Conservation (phyloP, 1,139 yeast genomes). For the Sugiyamaella neomexicana region DNA sequence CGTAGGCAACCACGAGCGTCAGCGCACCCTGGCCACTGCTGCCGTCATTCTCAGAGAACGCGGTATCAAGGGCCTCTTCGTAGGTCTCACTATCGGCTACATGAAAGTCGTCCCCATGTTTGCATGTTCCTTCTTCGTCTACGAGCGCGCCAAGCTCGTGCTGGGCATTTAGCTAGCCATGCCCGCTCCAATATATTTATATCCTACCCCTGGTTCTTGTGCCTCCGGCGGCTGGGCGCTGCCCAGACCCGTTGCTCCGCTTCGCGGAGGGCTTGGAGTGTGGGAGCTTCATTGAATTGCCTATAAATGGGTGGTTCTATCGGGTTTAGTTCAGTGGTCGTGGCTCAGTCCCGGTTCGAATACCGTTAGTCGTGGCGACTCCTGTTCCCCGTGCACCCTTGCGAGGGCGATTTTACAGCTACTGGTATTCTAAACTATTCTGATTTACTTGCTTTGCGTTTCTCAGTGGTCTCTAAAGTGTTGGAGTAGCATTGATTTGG, state of each 20-base stretch:
- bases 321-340: no score
- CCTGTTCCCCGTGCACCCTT: no score
- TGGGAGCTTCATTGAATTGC: no score
- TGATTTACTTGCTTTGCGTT: no score
- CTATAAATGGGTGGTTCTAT: neutral
- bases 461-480: no score
- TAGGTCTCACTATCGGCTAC: constrained; percentile 93
- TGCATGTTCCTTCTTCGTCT: constrained; percentile 92
- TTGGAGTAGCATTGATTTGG: no score
- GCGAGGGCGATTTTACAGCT: no score
- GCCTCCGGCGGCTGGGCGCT: constrained; percentile 15
- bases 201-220: neutral
- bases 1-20: constrained; percentile 35
- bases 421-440: no score
- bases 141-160: constrained; percentile 75
- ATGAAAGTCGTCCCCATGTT: constrained; percentile 96
- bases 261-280: neutral
- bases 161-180: constrained; percentile 53
- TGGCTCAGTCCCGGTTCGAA: no score
- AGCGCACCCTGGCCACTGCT: constrained; percentile 47
- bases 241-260: constrained; percentile 13
- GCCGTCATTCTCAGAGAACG: constrained; percentile 51
- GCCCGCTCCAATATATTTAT: constrained; percentile 37
- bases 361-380: no score
- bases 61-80: constrained; percentile 85